phyloP scores from a whole-genome alignment of 129 eudicot genomes.

The Ambrosia artemisiifolia region DNA sequence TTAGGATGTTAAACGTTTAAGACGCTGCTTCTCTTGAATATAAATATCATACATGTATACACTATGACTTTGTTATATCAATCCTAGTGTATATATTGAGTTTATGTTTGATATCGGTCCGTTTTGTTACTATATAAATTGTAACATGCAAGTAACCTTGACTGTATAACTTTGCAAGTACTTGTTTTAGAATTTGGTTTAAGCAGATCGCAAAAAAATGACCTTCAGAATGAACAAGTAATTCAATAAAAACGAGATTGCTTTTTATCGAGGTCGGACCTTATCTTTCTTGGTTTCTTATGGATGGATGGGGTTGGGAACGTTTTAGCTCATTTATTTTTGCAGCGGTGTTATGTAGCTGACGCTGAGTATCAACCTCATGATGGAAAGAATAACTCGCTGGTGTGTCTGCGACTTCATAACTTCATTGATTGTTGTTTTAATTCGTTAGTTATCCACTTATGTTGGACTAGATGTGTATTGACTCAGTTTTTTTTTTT shows the following conservation, averaged over 20 bases:
- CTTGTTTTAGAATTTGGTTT: background rate
- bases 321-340: background rate
- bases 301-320: background rate
- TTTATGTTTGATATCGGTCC: no score
- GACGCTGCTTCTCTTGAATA: constrained; percentile 1
- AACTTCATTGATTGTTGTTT: background rate
- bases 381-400: background rate
- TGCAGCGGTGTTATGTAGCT: background rate
- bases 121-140: background rate
- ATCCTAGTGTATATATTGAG: no score
- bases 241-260: background rate
- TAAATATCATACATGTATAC: background rate
- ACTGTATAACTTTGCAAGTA: background rate
- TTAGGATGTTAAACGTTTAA: constrained; percentile 1
- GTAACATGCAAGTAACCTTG: background rate
- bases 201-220: background rate
- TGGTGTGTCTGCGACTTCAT: constrained; percentile 8
- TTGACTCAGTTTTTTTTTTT: background rate
- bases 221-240: background rate
- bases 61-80: no score
- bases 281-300: background rate
- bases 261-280: constrained; percentile 8
- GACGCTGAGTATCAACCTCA: background rate
- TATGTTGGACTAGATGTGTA: background rate
- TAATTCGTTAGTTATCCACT: background rate